Conservation (phyloP, 352 stramenopile genomes). For the Phytophthora pseudosyringae region DNA sequence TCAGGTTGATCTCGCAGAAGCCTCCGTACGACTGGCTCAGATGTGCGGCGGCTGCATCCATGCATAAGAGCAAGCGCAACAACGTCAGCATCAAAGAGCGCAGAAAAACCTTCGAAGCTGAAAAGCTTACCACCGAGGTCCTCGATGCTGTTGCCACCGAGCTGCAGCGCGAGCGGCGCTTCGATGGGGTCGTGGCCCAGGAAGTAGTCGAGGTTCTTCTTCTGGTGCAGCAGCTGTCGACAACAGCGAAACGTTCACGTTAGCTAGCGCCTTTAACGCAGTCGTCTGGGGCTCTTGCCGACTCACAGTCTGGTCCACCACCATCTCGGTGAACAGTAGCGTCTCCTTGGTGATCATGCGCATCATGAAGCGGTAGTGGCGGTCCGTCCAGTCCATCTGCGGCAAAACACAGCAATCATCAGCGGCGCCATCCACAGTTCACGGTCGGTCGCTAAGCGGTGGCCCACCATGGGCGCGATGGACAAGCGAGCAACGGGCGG, state of each 20-base stretch:
- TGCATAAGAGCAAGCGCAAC: not conserved
- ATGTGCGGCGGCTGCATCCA: slow-evolving; percentile 63
- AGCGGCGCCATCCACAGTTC: not conserved
- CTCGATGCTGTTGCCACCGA: slow-evolving; percentile 93
- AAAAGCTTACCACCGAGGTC: slow-evolving; percentile 63
- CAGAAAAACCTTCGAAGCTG: not conserved
- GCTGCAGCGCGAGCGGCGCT: slow-evolving; percentile 93
- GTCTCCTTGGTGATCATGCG: slow-evolving; percentile 93
- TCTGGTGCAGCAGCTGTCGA: slow-evolving; percentile 77
- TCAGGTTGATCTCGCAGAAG: slow-evolving; percentile 97
- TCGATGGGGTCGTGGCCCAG: slow-evolving; percentile 86
- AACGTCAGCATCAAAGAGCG: slow-evolving; percentile 4
- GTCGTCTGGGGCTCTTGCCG: not conserved
- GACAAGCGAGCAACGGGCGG: slow-evolving; percentile 61
- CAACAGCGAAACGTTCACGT: not conserved
- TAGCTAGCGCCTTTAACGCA: not conserved
- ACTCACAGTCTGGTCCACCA: slow-evolving; percentile 95
- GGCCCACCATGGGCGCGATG: slow-evolving; percentile 68
- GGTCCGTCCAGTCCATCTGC: slow-evolving; percentile 98
- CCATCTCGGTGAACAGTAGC: slow-evolving; percentile 99
- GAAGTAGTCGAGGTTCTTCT: slow-evolving; percentile 90
- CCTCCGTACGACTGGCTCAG: slow-evolving; percentile 89
- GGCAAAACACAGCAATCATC: slow-evolving; percentile 4
- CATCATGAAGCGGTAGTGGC: slow-evolving; percentile 95
- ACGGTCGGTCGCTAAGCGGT: not conserved